These are phyloP conservation scores for Nakaseomyces sp. DNA, from an alignment of 1,139 yeast genomes.

Conservation along the genomic window DNA sequence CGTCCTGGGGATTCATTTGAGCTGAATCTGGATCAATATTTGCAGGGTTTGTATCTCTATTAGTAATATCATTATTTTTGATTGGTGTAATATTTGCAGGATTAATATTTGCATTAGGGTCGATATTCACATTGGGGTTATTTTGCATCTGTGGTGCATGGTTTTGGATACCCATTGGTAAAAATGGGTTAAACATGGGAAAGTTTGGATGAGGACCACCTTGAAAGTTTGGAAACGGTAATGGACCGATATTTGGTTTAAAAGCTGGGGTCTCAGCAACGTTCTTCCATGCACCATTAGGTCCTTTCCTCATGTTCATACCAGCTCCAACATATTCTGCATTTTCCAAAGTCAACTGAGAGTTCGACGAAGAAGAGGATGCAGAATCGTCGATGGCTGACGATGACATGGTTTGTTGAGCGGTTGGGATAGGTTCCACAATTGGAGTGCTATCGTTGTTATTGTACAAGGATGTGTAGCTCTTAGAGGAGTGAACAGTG, in stretches of 20 bases:
- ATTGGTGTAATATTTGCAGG: conserved; percentile 6
- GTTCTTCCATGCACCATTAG: neutral
- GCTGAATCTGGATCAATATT: neutral
- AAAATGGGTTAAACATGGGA: conserved; percentile 2
- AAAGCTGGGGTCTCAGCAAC: conserved; percentile 24
- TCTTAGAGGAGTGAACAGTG: conserved; percentile 2
- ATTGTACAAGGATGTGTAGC: conserved; percentile 5
- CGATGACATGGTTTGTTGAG: conserved; percentile 1
- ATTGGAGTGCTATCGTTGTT: neutral
- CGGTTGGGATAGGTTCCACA: conserved; percentile 1
- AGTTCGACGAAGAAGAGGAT: conserved; percentile 9
- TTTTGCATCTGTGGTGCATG: neutral
- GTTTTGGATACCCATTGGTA: conserved; percentile 3
- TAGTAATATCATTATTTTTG: conserved; percentile 1
- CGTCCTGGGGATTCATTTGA: conserved; percentile 3
- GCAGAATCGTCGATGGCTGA: conserved; percentile 8
- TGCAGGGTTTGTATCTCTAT: conserved; percentile 5
- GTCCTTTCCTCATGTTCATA: conserved; percentile 3
- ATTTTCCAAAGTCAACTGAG: conserved; percentile 1
- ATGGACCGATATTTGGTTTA: conserved; percentile 14
- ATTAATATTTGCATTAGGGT: conserved; percentile 4
- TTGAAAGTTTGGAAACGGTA: neutral
- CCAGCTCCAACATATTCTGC: neutral
- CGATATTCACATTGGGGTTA: conserved; percentile 6
- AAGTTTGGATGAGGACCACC: conserved; percentile 2